phyloP scores from a whole-genome alignment of 768 basidiomycete species.

The Naganishia onofrii region DNA sequence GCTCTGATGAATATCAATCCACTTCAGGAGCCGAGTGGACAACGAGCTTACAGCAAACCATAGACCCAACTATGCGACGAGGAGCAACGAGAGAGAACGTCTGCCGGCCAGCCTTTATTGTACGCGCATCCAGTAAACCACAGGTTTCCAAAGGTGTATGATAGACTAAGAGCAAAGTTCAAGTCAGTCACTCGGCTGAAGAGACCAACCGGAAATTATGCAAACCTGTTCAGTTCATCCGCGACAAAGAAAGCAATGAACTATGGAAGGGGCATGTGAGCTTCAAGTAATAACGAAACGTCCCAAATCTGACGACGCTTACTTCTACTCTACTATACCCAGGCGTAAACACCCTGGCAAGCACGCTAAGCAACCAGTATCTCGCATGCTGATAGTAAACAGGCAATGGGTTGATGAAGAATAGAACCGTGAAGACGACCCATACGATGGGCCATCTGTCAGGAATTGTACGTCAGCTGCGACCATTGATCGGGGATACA shows the following conservation, averaged over 20 bases:
- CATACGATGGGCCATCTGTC: constrained; percentile 59
- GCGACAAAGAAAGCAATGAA: constrained; percentile 57
- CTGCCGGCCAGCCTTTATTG: constrained; percentile 56
- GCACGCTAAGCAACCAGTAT: constrained; percentile 73
- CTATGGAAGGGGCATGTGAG: constrained; percentile 21
- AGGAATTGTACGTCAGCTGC: background rate
- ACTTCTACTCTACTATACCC: constrained; percentile 76
- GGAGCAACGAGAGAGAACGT: constrained; percentile 30
- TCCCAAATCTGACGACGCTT: constrained; percentile 32
- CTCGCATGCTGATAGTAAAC: constrained; percentile 64
- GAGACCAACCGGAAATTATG: constrained; percentile 50
- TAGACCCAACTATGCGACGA: constrained; percentile 29
- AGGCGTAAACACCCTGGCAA: constrained; percentile 65
- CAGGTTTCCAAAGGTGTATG: constrained; percentile 70
- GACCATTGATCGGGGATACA: background rate
- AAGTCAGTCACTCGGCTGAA: constrained; percentile 12
- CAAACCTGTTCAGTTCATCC: constrained; percentile 46
- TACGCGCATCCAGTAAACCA: constrained; percentile 76
- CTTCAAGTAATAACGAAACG: constrained; percentile 2
- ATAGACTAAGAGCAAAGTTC: constrained; percentile 56
- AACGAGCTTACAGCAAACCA: constrained; percentile 27
- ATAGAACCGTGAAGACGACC: constrained; percentile 62
- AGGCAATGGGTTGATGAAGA: constrained; percentile 75
- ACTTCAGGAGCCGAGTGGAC: background rate
- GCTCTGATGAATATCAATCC: constrained; percentile 39